Base-by-base conservation (phyloP, 1,284 basidiomycete genomes). In the Pyrrhoderma lamaoense region DNA sequence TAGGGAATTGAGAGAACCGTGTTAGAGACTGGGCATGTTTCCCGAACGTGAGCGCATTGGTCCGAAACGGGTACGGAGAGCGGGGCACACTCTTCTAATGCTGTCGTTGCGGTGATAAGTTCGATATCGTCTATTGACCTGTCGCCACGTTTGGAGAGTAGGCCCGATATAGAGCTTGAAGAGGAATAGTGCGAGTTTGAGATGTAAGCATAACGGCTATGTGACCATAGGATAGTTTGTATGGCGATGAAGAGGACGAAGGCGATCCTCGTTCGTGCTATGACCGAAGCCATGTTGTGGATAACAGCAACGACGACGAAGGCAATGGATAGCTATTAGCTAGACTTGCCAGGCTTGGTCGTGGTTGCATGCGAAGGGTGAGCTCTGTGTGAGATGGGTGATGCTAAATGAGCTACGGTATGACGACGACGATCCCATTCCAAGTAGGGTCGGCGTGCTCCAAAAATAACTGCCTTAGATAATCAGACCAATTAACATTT, bases 1-100 rank as follows among this genome's bases (percentile, higher is more conserved):
- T 90, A 90, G 21, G 79, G 72, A 36, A 90, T 76, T 25, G 77
- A 76, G 48, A 89, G 75, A 61, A 88, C 71, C 1, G 87, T 88
- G 3, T 73, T 67, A 11, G 80, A 69, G 13, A 64, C 58, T 1
- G 75, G 70, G 62, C 87, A 90, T 19, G 63, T 57, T 2, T 74
- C 65, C 27, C 63, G 62, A 45, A 83, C 82, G 65, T 86, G 79
- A 19, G 65, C 51, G 61, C 87, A 90, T 66, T 90, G 87, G 14
- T 75, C 65, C n/a, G 66, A 62, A 4, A 67, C 47, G 0, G 79
- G 75, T 34, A 80, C 66, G 11, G 71, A 65, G 45, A 82, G 68
- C 1, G 87, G 87, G 45, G 64, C 69, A 63, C 85, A 88, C 81
- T 86, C 51, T 21, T 38, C 42, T 16, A 31, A 53, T 46, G 47